Evolutionary conservation across 2,329 filamentous ascomycete genomes (phyloP).

Genomic region (Pseudopithomyces chartarum): DNA sequence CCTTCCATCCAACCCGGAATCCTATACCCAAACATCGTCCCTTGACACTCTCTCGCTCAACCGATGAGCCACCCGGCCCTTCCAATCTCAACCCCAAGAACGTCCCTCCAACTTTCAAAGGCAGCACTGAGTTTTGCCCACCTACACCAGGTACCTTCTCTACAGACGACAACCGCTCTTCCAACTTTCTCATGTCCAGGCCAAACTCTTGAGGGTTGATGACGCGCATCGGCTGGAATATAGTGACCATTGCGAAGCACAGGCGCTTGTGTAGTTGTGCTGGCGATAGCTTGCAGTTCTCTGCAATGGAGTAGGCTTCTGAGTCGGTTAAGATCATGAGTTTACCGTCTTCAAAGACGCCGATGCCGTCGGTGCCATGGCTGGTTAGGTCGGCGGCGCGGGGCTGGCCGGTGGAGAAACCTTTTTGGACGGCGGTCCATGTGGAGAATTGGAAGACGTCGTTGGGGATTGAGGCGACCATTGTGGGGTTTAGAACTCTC

Average conservation of each 20-base stretch:
- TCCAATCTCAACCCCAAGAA: conserved; percentile 41
- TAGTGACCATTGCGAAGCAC: conserved; percentile 49
- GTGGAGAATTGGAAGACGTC: conserved; percentile 53
- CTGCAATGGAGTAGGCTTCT: conserved; percentile 40
- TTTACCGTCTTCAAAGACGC: conserved; percentile 48
- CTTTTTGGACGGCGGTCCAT: conserved; percentile 41
- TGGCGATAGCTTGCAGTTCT: conserved; percentile 33
- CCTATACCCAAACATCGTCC: conserved; percentile 48
- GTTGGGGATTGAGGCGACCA: conserved; percentile 50
- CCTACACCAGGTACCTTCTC: conserved; percentile 22
- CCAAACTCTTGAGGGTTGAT: conserved; percentile 24
- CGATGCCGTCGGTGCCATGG: conserved; percentile 51
- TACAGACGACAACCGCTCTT: conserved; percentile 18
- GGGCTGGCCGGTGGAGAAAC: conserved; percentile 42
- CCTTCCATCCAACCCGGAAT: conserved; percentile 48
- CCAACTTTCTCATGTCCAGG: conserved; percentile 22
- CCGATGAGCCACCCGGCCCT: conserved; percentile 18
- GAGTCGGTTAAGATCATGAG: conserved; percentile 45
- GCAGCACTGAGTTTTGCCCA: conserved; percentile 47
- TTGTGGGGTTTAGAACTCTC: conserved; percentile 7
- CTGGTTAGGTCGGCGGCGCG: conserved; percentile 44
- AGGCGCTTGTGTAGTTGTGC: conserved; percentile 42
- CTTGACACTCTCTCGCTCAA: conserved; percentile 26
- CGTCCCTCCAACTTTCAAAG: conserved; percentile 43
- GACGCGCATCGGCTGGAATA: conserved; percentile 44